A percentile compares a stretch with the other conserved stretches of the same genome.
Conservation (phyloP, 805 yeast species). For the Ogataea haglerorum region DNA sequence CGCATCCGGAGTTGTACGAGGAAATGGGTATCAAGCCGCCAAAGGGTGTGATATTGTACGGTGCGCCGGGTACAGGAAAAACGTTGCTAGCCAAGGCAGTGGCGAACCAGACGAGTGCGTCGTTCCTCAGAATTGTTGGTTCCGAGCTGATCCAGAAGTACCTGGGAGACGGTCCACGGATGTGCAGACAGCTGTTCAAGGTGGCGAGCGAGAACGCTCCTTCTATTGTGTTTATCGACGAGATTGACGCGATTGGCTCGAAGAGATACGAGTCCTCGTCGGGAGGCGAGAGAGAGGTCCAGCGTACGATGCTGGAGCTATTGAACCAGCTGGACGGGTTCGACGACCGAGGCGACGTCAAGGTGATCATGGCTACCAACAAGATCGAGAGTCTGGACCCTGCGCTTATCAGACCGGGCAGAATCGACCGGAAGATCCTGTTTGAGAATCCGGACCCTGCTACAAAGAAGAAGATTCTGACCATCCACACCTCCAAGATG, state of each 20-base stretch:
- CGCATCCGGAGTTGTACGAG: slow-evolving; percentile 92
- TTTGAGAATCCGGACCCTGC: slow-evolving; percentile 94
- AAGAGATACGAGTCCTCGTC: slow-evolving; percentile 89
- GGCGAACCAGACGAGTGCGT: slow-evolving; percentile 96
- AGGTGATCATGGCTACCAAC: slow-evolving; percentile 97
- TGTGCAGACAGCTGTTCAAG: slow-evolving; percentile 90
- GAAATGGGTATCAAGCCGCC: slow-evolving; percentile 99
- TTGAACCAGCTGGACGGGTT: slow-evolving; percentile 95
- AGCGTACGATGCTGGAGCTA: slow-evolving; percentile 95
- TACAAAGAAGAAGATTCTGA: slow-evolving; percentile 88
- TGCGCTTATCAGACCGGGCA: slow-evolving; percentile 93
- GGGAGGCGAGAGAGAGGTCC: slow-evolving; percentile 97
- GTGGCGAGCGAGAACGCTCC: slow-evolving; percentile 98
- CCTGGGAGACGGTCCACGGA: slow-evolving; percentile 95
- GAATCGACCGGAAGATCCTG: slow-evolving; percentile 92
- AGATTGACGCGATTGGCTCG: slow-evolving; percentile 98
- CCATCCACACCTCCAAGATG: slow-evolving; percentile 93
- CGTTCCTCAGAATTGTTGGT: slow-evolving; percentile 93
- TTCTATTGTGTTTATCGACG: slow-evolving; percentile 96
- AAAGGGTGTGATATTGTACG: slow-evolving; percentile 93
- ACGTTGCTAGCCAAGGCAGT: slow-evolving; percentile 99
- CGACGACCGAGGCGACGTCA: slow-evolving; percentile 95
- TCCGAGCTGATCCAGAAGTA: slow-evolving; percentile 96
- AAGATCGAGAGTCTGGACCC: slow-evolving; percentile 93
- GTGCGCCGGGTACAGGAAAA: slow-evolving; percentile 99